These are phyloP conservation scores for Pichia deserticola DNA, from an alignment of 805 yeast species.

Conservation along the genomic window DNA sequence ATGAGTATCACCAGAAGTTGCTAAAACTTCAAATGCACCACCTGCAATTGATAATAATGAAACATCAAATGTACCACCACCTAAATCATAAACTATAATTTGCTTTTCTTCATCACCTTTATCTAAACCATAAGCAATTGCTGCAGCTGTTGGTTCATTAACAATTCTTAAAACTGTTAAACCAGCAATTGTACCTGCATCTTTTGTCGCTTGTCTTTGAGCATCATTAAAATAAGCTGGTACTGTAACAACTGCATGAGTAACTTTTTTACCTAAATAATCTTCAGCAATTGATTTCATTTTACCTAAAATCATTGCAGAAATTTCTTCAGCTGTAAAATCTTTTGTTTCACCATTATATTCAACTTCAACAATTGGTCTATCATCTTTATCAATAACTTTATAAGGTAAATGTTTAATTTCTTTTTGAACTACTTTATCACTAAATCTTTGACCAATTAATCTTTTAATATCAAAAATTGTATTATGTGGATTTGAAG, in stretches of 20 bases:
- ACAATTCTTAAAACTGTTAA: constrained; percentile 82
- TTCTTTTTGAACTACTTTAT: constrained; percentile 72
- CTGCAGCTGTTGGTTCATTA: constrained; percentile 96
- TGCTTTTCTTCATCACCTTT: constrained; percentile 77
- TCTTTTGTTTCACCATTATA: constrained; percentile 80
- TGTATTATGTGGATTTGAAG: constrained; percentile 90
- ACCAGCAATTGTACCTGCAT: constrained; percentile 90
- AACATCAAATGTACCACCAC: constrained; percentile 98
- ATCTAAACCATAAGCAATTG: constrained; percentile 93
- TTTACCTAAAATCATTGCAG: constrained; percentile 85
- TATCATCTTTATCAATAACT: constrained; percentile 68
- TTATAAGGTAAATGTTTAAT: constrained; percentile 86
- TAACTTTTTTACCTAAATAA: constrained; percentile 74
- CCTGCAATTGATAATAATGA: constrained; percentile 80
- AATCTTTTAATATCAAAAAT: constrained; percentile 94
- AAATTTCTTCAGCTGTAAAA: constrained; percentile 91
- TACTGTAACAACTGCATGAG: constrained; percentile 87
- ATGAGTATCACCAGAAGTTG: constrained; percentile 95
- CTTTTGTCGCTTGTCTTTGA: constrained; percentile 91
- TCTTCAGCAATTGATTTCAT: constrained; percentile 93
- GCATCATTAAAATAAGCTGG: constrained; percentile 94
- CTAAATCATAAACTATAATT: constrained; percentile 87
- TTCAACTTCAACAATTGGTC: constrained; percentile 83
- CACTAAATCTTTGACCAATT: constrained; percentile 77
- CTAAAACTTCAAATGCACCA: constrained; percentile 88